Conservation (phyloP, 169 alveolate species). For the Plasmodium vivax region DNA sequence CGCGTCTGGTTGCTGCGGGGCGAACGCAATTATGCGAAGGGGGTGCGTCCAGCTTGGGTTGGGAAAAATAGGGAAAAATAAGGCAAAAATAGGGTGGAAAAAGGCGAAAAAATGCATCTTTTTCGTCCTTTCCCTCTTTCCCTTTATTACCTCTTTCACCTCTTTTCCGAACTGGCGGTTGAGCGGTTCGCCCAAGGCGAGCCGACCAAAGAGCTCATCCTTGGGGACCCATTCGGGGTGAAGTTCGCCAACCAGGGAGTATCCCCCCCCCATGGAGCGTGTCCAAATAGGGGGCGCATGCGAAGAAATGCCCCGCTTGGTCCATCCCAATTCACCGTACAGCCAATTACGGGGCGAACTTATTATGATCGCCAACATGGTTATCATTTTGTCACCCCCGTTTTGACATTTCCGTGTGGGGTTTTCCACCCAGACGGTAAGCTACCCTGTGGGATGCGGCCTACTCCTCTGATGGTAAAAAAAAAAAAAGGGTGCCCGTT, state of each 20-base stretch:
- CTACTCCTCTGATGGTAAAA: neutral
- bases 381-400: neutral
- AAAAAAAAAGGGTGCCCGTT: neutral
- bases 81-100: neutral
- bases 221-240: neutral
- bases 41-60: neutral
- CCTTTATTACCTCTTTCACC: neutral
- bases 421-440: neutral
- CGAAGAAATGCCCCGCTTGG: neutral
- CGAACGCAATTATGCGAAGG: too few relatives aligned
- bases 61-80: neutral
- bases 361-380: too few relatives aligned
- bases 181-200: neutral
- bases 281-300: neutral
- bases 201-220: neutral
- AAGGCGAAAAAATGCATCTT: neutral
- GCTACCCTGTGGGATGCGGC: neutral
- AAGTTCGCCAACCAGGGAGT: neutral
- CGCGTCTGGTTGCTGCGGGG: neutral
- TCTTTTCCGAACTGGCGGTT: neutral
- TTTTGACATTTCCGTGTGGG: neutral
- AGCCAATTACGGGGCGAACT: neutral
- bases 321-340: neutral
- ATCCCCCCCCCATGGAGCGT: neutral
- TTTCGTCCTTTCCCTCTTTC: neutral